Base-by-base conservation (phyloP, 164 flowering plant genomes). In the Magnolia changhungtana region DNA sequence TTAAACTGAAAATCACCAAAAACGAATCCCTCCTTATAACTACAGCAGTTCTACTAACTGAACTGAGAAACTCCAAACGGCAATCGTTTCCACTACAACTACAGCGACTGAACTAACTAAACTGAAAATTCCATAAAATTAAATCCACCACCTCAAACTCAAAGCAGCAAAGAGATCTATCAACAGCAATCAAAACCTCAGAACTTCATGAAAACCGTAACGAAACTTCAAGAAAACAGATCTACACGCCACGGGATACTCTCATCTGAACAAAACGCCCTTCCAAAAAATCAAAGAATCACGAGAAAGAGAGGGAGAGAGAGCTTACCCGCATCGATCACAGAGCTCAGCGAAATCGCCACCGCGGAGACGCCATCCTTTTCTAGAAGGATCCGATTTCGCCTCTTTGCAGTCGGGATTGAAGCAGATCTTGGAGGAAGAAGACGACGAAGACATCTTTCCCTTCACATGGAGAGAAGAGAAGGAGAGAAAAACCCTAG, bases 271-370 rank as follows among this genome's bases (percentile, higher is more conserved):
- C 8, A 72, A 24, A 2, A 1, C 23, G 49, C 23, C n/a, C 20
- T 31, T 31, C 51, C 21, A 20, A 27, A 50, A 24, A 61, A 52
- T 27, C 21, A 21, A 14, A 24, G 24, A 74, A 69, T 20, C 23
- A 63, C 64, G 37, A 23, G 66, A 73, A 23, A 49, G 5, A 21
- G 21, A 67, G 29, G 49, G 55, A 55, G 21, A 20, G 19, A 8
- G 63, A 8, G 45, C 91, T 85, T 77, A 94, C 98, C 74, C 89
- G 96, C 98, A 94, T 74, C 93, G 92, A 83, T 90, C 93, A 71
- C 98, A 94, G 20, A 94, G 94, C 73, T 90, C 89, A 9, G 92
- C 90, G 31, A 71, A 84, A 7, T 90, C 96, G 5, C 98, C 96
- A 63, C 78, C 78, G 51, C 92, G 86, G 14, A 91, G 87, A n/a